These are phyloP conservation scores for Rhinocladiella mackenziei DNA, from an alignment of 2,329 filamentous ascomycete genomes.

Conservation along the genomic window DNA sequence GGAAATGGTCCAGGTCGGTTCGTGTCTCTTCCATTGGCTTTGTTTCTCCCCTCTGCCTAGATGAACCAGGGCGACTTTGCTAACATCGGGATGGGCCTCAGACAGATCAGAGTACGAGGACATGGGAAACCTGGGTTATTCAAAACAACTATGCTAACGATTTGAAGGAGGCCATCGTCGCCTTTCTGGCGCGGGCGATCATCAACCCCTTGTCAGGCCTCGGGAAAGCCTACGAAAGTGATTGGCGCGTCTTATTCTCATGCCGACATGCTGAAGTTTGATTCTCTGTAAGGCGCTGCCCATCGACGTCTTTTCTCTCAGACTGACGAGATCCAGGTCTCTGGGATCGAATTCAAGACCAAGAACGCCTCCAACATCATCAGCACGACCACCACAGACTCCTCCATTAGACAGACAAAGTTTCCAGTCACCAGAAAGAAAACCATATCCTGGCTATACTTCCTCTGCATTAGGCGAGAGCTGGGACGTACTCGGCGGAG, in stretches of 20 bases:
- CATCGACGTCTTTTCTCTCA: not conserved
- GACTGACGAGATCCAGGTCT: conserved; percentile 11
- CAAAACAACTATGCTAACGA: conserved; percentile 23
- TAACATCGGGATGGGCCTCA: conserved; percentile 24
- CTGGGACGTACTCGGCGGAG: conserved; percentile 68
- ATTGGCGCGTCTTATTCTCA: conserved; percentile 96
- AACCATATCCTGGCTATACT: conserved; percentile 37
- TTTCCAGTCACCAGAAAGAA: conserved; percentile 27
- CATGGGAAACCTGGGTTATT: conserved; percentile 4
- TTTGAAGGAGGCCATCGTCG: conserved; percentile 65
- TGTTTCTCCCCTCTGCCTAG: not conserved
- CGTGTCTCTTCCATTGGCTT: conserved; percentile 47
- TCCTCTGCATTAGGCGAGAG: conserved; percentile 69
- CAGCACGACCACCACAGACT: conserved; percentile 21
- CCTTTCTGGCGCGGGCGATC: conserved; percentile 76
- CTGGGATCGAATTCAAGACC: conserved; percentile 30
- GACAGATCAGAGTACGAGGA: conserved; percentile 40
- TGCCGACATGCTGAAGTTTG: conserved; percentile 87
- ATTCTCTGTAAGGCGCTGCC: conserved; percentile 63
- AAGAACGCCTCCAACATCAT: conserved; percentile 31
- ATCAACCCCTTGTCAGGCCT: conserved; percentile 52
- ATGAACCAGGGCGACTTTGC: not conserved
- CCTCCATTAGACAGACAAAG: conserved; percentile 15
- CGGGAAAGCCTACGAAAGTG: conserved; percentile 64
- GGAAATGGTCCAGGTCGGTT: conserved; percentile 99